A percentile compares a stretch with the other conserved stretches of the same genome.
These are phyloP conservation scores for Diaporthe humulicola DNA, from an alignment of 2,329 filamentous ascomycete genomes.

Conservation along the genomic window DNA sequence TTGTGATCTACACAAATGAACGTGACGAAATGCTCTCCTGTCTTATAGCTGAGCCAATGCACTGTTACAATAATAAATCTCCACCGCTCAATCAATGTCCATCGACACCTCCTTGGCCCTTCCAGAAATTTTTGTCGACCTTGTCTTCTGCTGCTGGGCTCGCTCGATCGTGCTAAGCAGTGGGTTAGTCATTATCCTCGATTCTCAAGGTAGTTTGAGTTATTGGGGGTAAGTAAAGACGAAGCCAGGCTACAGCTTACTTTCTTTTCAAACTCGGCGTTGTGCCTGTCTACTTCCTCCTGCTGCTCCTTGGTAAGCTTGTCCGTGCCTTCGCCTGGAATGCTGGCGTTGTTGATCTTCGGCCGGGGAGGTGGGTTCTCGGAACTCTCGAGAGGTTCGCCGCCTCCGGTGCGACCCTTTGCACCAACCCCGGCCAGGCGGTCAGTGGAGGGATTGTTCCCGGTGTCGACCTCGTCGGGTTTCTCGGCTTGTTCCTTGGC, in stretches of 20 bases:
- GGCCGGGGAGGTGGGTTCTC: slow-evolving; percentile 57
- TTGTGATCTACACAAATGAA: background rate
- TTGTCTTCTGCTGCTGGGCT: slow-evolving; percentile 59
- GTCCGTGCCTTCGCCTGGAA: slow-evolving; percentile 51
- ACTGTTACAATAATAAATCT: background rate
- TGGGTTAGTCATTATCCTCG: background rate
- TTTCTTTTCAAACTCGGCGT: slow-evolving; percentile 67
- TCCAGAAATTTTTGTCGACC: slow-evolving; percentile 70
- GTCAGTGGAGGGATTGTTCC: slow-evolving; percentile 48
- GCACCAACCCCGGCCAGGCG: slow-evolving; percentile 42
- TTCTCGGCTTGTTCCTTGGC: slow-evolving; percentile 45
- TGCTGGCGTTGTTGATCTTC: slow-evolving; percentile 64
- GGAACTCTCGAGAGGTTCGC: slow-evolving; percentile 51
- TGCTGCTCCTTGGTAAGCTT: slow-evolving; percentile 64
- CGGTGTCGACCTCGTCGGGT: slow-evolving; percentile 38
- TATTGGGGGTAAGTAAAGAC: too few relatives aligned
- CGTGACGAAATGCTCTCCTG: too few relatives aligned
- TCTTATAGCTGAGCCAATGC: background rate
- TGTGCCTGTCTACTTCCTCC: slow-evolving; percentile 70
- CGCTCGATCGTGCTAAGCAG: slow-evolving; percentile 59
- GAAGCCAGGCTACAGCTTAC: background rate
- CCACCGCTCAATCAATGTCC: background rate
- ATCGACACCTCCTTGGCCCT: slow-evolving; percentile 41
- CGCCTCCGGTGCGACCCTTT: slow-evolving; percentile 56
- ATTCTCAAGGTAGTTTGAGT: background rate